Conservation (phyloP, 495 filamentous ascomycete species). For the Daldinia grandis region DNA sequence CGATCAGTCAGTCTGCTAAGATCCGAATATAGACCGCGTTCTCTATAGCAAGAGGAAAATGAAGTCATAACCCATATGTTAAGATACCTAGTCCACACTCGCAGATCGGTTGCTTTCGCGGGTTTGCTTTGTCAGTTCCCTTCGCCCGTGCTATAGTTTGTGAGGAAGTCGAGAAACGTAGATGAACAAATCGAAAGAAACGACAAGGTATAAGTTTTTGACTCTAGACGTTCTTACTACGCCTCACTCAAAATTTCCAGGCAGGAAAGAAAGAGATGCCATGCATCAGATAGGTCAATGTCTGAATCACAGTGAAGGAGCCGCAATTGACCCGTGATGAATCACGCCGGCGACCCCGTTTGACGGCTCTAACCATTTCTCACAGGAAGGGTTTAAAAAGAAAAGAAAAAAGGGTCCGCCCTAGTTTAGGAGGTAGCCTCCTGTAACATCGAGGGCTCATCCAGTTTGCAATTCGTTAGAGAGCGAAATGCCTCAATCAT, state of each 20-base stretch:
- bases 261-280: constrained; percentile 6
- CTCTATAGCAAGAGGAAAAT: constrained; percentile 14
- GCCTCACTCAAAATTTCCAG: background rate
- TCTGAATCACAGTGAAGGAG: constrained; percentile 18
- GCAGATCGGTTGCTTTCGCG: constrained; percentile 4
- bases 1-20: constrained; percentile 10
- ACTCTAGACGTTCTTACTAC: constrained; percentile 8
- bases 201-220: constrained; percentile 8
- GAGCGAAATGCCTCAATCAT: constrained; percentile 25
- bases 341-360: constrained; percentile 17
- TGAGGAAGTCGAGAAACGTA: constrained; percentile 39
- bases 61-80: constrained; percentile 5
- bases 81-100: constrained; percentile 3
- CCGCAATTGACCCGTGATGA: constrained; percentile 4
- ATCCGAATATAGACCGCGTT: background rate
- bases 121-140: constrained; percentile 20
- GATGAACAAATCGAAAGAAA: constrained; percentile 5
- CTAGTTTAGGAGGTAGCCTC: constrained; percentile 18
- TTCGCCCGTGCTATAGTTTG: constrained; percentile 12
- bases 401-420: constrained; percentile 13
- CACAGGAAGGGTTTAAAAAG: constrained; percentile 10
- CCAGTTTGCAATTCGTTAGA: constrained; percentile 25
- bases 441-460: constrained; percentile 15
- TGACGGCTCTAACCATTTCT: constrained; percentile 4
- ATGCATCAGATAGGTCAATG: constrained; percentile 26